Conservation (phyloP, 208 protist species). For the Phytomonas sp. region DNA sequence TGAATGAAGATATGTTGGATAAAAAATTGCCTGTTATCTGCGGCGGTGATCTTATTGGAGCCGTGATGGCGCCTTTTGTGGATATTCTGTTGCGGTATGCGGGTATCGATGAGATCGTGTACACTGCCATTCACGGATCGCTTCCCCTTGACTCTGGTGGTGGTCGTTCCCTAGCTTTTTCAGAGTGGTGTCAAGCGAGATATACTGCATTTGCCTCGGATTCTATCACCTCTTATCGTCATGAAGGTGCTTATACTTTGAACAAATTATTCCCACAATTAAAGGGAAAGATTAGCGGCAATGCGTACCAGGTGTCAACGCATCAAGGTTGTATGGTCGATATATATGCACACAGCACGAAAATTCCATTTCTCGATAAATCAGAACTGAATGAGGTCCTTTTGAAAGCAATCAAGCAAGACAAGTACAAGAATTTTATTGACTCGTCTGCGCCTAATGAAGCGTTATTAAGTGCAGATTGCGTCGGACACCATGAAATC, state of each 20-base stretch:
- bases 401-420: conserved; percentile 43
- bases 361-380: conserved; percentile 85
- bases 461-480: conserved; percentile 35
- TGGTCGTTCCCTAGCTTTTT: conserved; percentile 85
- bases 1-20: conserved; percentile 86
- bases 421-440: not conserved
- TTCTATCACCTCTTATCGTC: conserved; percentile 93
- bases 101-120: conserved; percentile 92
- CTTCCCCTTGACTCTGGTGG: conserved; percentile 92
- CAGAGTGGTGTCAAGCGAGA: conserved; percentile 95
- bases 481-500: conserved; percentile 20
- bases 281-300: conserved; percentile 66
- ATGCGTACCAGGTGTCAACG: conserved; percentile 96
- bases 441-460: conserved; percentile 11
- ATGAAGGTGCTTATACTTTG: conserved; percentile 96
- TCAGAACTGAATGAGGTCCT: conserved; percentile 78
- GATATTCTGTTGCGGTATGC: conserved; percentile 92
- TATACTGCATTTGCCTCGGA: conserved; percentile 21
- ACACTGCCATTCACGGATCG: conserved; percentile 98
- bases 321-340: conserved; percentile 97
- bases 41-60: conserved; percentile 97
- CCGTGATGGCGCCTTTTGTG: conserved; percentile 96
- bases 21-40: conserved; percentile 79
- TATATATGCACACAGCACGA: conserved; percentile 85
- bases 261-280: conserved; percentile 83